These are phyloP conservation scores for Elymus sibiricus DNA, from an alignment of 176 grass and related monocot species.

Conservation along the genomic window DNA sequence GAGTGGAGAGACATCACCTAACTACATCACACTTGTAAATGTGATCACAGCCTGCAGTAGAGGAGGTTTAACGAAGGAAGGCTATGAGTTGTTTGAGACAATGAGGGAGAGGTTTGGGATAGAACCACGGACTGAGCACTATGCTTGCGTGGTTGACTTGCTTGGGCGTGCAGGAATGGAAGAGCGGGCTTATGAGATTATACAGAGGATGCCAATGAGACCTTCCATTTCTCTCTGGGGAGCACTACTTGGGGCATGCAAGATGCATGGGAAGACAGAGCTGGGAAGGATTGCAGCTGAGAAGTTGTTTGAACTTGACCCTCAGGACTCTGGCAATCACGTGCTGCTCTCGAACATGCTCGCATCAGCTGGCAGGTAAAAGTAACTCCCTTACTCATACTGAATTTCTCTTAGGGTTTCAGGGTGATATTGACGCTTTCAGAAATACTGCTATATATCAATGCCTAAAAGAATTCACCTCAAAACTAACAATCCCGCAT, in stretches of 20 bases:
- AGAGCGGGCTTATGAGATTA: conserved; percentile 72
- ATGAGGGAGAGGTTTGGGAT: conserved; percentile 78
- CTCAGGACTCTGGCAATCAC: conserved; percentile 72
- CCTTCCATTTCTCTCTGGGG: conserved; percentile 80
- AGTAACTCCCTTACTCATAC: neutral
- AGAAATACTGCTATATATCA: neutral
- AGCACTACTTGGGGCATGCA: conserved; percentile 77
- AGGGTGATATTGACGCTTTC: neutral
- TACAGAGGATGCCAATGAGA: conserved; percentile 61
- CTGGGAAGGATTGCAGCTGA: conserved; percentile 73
- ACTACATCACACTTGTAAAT: conserved; percentile 70
- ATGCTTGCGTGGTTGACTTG: conserved; percentile 80
- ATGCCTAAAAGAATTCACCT: neutral
- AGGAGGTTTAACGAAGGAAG: conserved; percentile 67
- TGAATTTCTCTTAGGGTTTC: neutral
- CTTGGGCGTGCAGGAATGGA: conserved; percentile 78
- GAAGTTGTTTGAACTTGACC: conserved; percentile 79
- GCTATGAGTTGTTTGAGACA: conserved; percentile 57
- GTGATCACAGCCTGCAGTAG: conserved; percentile 70
- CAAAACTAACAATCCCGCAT: neutral
- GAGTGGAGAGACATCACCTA: conserved; percentile 48
- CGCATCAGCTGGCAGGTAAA: conserved; percentile 74
- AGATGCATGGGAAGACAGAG: conserved; percentile 69
- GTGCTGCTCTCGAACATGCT: conserved; percentile 86
- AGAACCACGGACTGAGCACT: conserved; percentile 63